These are phyloP conservation scores for Nakaseomyces glabratus DNA, from an alignment of 1,139 yeast genomes.

Conservation along the genomic window DNA sequence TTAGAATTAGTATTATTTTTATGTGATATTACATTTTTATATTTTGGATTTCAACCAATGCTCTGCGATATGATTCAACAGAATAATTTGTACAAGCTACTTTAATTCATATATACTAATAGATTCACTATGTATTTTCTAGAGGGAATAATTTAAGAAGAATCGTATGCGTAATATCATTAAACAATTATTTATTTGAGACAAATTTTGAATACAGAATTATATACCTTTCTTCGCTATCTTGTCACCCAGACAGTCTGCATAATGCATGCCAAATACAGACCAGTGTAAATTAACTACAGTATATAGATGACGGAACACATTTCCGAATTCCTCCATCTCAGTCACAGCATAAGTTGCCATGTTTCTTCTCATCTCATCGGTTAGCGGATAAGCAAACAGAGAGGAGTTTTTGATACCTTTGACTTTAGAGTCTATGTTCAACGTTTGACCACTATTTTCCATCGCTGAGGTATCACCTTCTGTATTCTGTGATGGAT, in stretches of 20 bases:
- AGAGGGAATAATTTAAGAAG: too few relatives aligned
- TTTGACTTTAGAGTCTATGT: not conserved
- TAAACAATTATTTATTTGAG: too few relatives aligned
- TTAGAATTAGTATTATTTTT: too few relatives aligned
- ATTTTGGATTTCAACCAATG: too few relatives aligned
- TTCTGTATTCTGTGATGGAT: conserved; percentile 4
- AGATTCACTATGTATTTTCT: too few relatives aligned
- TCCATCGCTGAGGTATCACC: conserved; percentile 3
- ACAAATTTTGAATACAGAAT: not conserved
- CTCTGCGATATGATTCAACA: too few relatives aligned
- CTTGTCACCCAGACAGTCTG: conserved; percentile 26
- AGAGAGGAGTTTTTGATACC: not conserved
- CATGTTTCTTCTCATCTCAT: conserved; percentile 4
- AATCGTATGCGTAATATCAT: too few relatives aligned
- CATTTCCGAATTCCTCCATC: conserved; percentile 29
- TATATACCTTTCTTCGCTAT: conserved; percentile 12
- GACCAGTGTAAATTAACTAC: conserved; percentile 32
- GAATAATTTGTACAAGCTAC: too few relatives aligned
- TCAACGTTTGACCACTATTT: not conserved
- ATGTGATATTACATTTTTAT: too few relatives aligned
- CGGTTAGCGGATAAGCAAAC: conserved; percentile 3
- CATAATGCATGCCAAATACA: conserved; percentile 30
- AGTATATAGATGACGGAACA: conserved; percentile 30
- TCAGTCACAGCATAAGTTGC: conserved; percentile 20
- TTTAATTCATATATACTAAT: too few relatives aligned